Conservation (phyloP, 345 rosid genomes). For the Boechera divaricarpa region DNA sequence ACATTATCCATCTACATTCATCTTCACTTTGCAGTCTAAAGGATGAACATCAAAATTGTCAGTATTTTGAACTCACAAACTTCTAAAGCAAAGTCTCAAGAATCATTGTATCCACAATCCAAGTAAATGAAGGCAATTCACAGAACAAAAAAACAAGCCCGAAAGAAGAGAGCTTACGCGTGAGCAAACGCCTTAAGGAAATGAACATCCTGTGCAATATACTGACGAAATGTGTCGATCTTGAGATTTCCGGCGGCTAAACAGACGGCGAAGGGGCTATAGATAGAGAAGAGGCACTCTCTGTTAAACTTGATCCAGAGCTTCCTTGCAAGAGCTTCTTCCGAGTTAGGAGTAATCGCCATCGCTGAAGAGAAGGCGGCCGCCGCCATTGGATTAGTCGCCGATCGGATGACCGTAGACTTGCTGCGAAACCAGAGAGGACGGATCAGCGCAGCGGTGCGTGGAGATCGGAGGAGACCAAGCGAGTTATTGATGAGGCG, state of each 20-base stretch:
- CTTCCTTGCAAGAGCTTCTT: slow-evolving; percentile 65
- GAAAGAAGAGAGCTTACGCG: slow-evolving; percentile 65
- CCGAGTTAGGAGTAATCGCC: slow-evolving; percentile 52
- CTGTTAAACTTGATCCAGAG: slow-evolving; percentile 76
- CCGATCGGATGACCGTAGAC: slow-evolving; percentile 46
- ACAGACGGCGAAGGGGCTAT: slow-evolving; percentile 73
- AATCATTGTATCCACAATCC: not conserved
- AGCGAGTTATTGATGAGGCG: slow-evolving; percentile 34
- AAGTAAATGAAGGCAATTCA: not conserved
- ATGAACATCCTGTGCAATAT: slow-evolving; percentile 79
- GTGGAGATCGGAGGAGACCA: slow-evolving; percentile 35
- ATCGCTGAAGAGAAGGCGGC: slow-evolving; percentile 34
- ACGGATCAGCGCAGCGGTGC: slow-evolving; percentile 28
- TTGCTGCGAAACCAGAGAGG: slow-evolving; percentile 33
- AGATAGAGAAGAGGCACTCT: slow-evolving; percentile 69
- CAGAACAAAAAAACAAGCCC: too few species aligned
- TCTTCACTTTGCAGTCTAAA: not conserved
- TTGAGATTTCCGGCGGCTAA: slow-evolving; percentile 85
- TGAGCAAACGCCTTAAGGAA: slow-evolving; percentile 88
- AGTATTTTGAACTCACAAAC: not conserved
- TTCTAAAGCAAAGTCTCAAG: slow-evolving; percentile 1
- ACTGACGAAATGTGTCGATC: slow-evolving; percentile 72
- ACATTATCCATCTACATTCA: slow-evolving; percentile 4
- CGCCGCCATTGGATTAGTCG: slow-evolving; percentile 47
- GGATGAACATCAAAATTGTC: not conserved